Base-by-base conservation (phyloP, 1,284 basidiomycete species). In the Moesziomyces globuligerus region DNA sequence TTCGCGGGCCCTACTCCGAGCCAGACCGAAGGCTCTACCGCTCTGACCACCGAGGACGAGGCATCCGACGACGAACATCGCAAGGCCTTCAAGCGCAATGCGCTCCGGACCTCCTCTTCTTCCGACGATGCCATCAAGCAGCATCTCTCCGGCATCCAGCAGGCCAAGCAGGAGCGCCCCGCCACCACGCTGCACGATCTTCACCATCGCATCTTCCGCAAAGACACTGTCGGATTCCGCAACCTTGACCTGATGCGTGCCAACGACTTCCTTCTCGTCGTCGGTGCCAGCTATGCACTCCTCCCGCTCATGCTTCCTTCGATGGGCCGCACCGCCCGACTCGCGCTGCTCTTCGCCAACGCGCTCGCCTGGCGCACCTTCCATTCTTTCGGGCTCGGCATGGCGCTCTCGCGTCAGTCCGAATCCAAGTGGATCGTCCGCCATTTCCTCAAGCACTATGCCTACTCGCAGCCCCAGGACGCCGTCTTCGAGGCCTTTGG, bases 331-430 rank as follows among this genome's bases (percentile, higher is more conserved):
- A 59, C 38, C 1, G 43, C 70, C 3, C 81, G 85, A 11, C 84
- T 92, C 23, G 83, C 84, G 0, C 83, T 93, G 32, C 88, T 94
- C 81, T 93, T 92, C 81, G 66, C 87, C 1, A 94, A 98, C 75
- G 91, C 94, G 0, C 85, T 94, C 17, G 82, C 84, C 0, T 98
- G 96, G 95, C 89, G 91, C 48, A 79, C 90, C 28, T 90, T 96
- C 84, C 93, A 98, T 83, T 92, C 90, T 24, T 88, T 94, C 76
- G 94, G 91, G 0, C 87, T 98, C 4, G 95, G 95, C 0, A 83
- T 89, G 32, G 85, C 95, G 8, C 86, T 98, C 24, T 88, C 88
- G 29, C 91, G 90, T 3, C 95, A 98, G 84, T 91, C 90, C 70
- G 86, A 90, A 80, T 87, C 85, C 81, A 94, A 93, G 83, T 97